phyloP scores from a whole-genome alignment of 257 asterid genomes.

The Fraxinus anomala region DNA sequence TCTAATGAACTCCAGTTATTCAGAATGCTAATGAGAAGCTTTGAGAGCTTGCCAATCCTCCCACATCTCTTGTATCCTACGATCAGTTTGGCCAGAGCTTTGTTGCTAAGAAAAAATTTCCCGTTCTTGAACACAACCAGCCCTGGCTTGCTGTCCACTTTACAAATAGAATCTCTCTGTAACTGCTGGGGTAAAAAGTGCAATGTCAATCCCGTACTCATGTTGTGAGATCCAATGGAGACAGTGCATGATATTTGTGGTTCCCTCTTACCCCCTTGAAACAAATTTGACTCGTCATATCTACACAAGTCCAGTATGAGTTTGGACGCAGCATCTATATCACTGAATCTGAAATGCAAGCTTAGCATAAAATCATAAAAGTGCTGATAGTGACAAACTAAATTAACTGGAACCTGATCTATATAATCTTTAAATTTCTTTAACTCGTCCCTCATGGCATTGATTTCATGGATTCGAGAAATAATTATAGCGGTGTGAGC shows the following conservation, averaged over 20 bases:
- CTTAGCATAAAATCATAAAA: conserved; percentile 68
- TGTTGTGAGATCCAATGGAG: conserved; percentile 69
- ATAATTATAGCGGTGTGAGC: conserved; percentile 65
- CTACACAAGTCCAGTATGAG: conserved; percentile 53
- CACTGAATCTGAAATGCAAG: conserved; percentile 74
- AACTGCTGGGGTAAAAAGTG: conserved; percentile 54
- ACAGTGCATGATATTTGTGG: conserved; percentile 39
- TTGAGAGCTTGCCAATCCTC: conserved; percentile 62
- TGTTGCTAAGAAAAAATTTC: conserved; percentile 56
- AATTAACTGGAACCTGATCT: conserved; percentile 45
- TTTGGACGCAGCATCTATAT: conserved; percentile 67
- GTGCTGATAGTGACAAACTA: conserved; percentile 51
- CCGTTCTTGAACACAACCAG: conserved; percentile 53
- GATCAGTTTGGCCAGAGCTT: conserved; percentile 66
- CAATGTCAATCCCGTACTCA: conserved; percentile 57
- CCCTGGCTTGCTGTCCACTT: conserved; percentile 41
- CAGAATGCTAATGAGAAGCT: conserved; percentile 52
- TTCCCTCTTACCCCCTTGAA: conserved; percentile 29
- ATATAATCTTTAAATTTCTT: conserved; percentile 58
- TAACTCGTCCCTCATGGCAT: conserved; percentile 68
- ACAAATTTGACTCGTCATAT: conserved; percentile 19
- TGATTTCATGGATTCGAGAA: conserved; percentile 71
- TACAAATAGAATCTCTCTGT: conserved; percentile 53
- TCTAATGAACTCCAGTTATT: conserved; percentile 36
- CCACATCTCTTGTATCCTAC: conserved; percentile 50